A percentile compares a stretch with the other conserved stretches of the same genome.
These are phyloP conservation scores for Leccinum broughii DNA, from an alignment of 768 basidiomycete species.

Conservation along the genomic window DNA sequence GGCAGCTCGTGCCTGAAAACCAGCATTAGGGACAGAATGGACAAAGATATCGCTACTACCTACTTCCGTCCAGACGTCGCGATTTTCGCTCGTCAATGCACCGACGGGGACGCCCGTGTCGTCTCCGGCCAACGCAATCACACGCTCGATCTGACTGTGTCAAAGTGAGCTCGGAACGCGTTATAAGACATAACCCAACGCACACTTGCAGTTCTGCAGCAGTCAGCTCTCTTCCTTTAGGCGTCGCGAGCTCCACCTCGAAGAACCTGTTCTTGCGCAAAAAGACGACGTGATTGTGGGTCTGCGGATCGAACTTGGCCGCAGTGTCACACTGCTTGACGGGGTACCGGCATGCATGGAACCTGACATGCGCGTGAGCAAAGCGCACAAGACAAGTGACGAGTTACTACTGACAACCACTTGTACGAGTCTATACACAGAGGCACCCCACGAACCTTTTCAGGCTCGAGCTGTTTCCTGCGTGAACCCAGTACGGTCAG, in stretches of 20 bases:
- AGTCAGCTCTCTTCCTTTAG: slow-evolving; percentile 67
- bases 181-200: slow-evolving; percentile 15
- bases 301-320: slow-evolving; percentile 68
- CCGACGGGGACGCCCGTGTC: slow-evolving; percentile 60
- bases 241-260: slow-evolving; percentile 68
- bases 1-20: slow-evolving; percentile 51
- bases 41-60: slow-evolving; percentile 42
- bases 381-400: background rate
- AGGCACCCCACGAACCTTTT: slow-evolving; percentile 74
- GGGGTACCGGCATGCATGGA: slow-evolving; percentile 93
- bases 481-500: background rate
- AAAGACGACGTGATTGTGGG: slow-evolving; percentile 87
- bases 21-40: background rate
- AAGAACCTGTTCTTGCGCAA: slow-evolving; percentile 91
- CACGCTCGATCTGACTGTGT: slow-evolving; percentile 61
- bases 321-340: slow-evolving; percentile 81
- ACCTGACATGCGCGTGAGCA: slow-evolving; percentile 42
- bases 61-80: slow-evolving; percentile 88
- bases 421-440: slow-evolving; percentile 94
- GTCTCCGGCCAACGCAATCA: slow-evolving; percentile 63
- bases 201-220: slow-evolving; percentile 81
- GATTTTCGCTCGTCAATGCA: slow-evolving; percentile 83
- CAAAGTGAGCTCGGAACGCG: background rate
- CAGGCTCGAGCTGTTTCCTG: slow-evolving; percentile 82
- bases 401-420: slow-evolving; percentile 52